Conservation (phyloP, 2,329 filamentous ascomycete genomes). For the Pseudopyricularia javanii region DNA sequence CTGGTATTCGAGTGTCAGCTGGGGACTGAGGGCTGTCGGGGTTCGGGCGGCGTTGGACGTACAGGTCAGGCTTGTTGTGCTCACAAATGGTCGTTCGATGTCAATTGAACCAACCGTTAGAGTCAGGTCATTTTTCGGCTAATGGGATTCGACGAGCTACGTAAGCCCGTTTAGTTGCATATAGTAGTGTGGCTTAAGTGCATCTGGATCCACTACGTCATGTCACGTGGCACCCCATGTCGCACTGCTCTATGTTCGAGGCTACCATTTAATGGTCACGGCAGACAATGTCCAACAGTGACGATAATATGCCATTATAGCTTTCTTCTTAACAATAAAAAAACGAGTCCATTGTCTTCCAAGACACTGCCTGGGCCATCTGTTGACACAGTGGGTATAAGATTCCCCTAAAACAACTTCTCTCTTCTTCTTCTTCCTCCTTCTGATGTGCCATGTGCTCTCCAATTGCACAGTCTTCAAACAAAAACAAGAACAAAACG, state of each 20-base stretch:
- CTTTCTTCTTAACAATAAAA: neutral
- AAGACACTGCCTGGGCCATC: neutral
- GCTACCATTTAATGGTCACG: neutral
- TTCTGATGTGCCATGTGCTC: neutral
- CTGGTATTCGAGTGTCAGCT: neutral
- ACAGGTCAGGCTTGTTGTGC: neutral
- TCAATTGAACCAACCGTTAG: neutral
- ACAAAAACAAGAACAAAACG: neutral
- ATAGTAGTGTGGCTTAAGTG: neutral
- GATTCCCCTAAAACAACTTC: neutral
- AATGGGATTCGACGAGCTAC: constrained; percentile 1
- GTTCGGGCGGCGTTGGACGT: neutral
- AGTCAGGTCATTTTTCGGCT: constrained; percentile 2
- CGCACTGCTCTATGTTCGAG: neutral
- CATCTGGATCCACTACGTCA: neutral
- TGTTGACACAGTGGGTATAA: neutral
- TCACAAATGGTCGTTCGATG: neutral
- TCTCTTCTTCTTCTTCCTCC: neutral
- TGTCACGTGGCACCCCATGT: neutral
- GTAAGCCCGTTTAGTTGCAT: constrained; percentile 1
- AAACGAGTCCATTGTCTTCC: neutral
- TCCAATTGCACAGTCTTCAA: neutral
- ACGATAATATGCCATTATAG: neutral
- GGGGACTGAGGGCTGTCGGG: neutral
- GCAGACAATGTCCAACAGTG: no score